Evolutionary conservation across 371 early-diverging fungal genomes (phyloP).

Genomic region (Mortierella sp.): DNA sequence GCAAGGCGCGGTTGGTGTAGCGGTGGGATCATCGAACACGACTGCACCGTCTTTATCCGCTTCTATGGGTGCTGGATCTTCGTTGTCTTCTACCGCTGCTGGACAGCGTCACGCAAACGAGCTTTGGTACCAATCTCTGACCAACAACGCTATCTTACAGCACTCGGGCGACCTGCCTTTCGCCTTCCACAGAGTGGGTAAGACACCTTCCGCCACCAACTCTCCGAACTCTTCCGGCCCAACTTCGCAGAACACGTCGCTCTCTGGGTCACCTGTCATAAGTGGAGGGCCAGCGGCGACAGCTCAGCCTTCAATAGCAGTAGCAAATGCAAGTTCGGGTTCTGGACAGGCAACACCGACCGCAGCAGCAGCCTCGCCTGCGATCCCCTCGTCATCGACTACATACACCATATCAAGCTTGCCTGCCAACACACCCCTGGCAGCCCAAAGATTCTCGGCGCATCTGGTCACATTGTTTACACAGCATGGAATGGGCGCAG

Average conservation of each 20-base stretch:
- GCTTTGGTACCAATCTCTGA: slow-evolving; percentile 36
- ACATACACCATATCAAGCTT: slow-evolving; percentile 1
- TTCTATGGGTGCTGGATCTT: not conserved
- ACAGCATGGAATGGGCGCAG: slow-evolving; percentile 21
- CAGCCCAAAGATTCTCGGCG: slow-evolving; percentile 43
- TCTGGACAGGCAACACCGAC: no score
- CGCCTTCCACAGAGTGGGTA: slow-evolving; percentile 38
- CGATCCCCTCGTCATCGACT: slow-evolving; percentile 8
- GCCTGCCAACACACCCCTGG: slow-evolving; percentile 21
- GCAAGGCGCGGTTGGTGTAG: no score
- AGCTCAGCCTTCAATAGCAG: not conserved
- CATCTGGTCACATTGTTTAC: slow-evolving; percentile 36
- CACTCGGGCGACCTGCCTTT: slow-evolving; percentile 31
- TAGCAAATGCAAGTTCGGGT: no score
- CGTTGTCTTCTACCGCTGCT: slow-evolving; percentile 19
- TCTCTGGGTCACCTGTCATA: slow-evolving; percentile 23
- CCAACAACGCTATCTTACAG: slow-evolving; percentile 14
- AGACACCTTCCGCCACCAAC: slow-evolving; percentile 1
- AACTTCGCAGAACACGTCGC: slow-evolving; percentile 22
- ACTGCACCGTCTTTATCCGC: not conserved
- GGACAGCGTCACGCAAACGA: slow-evolving; percentile 46
- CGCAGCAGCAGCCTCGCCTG: slow-evolving; percentile 16
- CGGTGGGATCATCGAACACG: not conserved
- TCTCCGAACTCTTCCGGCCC: slow-evolving; percentile 26
- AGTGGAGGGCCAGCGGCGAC: slow-evolving; percentile 5